These are phyloP conservation scores for Cyclocybe aegerita DNA, from an alignment of 768 basidiomycete genomes.

Conservation along the genomic window DNA sequence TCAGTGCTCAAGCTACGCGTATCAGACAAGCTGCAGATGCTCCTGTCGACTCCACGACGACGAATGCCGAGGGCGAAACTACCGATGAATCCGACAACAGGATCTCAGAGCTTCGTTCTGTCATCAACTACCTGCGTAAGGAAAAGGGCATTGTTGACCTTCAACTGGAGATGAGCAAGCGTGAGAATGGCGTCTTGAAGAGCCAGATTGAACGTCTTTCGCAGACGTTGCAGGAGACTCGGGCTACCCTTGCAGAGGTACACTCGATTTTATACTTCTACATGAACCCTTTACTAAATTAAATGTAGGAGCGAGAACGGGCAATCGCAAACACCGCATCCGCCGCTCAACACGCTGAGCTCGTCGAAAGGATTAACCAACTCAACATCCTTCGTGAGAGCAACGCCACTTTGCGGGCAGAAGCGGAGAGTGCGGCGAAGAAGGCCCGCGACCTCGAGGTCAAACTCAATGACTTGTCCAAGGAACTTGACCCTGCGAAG, in stretches of 20 bases:
- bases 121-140: constrained; percentile 80
- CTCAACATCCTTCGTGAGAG: constrained; percentile 85
- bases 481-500: constrained; percentile 72
- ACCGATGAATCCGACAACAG: constrained; percentile 60
- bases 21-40: constrained; percentile 72
- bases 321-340: constrained; percentile 70
- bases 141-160: constrained; percentile 93
- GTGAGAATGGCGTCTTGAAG: constrained; percentile 74
- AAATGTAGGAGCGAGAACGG: constrained; percentile 74
- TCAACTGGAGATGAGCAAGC: constrained; percentile 75
- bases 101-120: constrained; percentile 70
- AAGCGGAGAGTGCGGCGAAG: constrained; percentile 70
- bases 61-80: constrained; percentile 35
- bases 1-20: constrained; percentile 79
- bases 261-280: background rate
- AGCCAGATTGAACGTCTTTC: constrained; percentile 73
- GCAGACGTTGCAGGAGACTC: constrained; percentile 68
- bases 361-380: constrained; percentile 84
- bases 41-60: constrained; percentile 23
- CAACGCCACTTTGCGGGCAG: constrained; percentile 80
- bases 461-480: constrained; percentile 55
- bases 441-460: constrained; percentile 65
- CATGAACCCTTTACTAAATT: background rate
- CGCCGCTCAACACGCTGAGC: constrained; percentile 78
- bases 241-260: constrained; percentile 72